Evolutionary conservation across 768 basidiomycete genomes (phyloP).

Genomic region (Paxillus rubicundulus): DNA sequence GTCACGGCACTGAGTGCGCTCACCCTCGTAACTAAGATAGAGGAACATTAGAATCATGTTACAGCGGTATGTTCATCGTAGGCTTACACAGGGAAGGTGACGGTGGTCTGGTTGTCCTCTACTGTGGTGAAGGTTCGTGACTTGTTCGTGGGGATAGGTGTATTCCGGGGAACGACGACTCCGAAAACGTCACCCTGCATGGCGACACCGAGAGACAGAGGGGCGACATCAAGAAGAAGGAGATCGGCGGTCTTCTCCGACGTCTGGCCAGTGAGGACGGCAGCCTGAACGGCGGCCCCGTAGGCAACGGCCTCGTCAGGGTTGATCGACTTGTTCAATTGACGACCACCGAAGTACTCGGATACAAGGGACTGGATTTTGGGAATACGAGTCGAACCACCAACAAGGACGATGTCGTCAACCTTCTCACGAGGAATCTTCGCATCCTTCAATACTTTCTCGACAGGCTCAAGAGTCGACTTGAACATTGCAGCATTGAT

Average conservation of each 20-base stretch:
- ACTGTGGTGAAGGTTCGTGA: conserved; percentile 98
- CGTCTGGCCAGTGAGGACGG: conserved; percentile 96
- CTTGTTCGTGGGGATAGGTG: conserved; percentile 99
- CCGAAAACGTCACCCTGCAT: conserved; percentile 99
- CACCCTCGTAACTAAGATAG: conserved; percentile 83
- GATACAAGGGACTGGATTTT: conserved; percentile 98
- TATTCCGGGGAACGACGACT: conserved; percentile 99
- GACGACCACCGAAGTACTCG: conserved; percentile 97
- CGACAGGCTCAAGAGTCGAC: conserved; percentile 96
- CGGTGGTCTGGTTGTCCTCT: conserved; percentile 99
- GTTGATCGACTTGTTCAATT: conserved; percentile 99
- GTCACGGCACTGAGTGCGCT: conserved; percentile 99
- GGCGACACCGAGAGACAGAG: conserved; percentile 98
- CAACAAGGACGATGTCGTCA: conserved; percentile 98
- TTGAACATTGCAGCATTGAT: conserved; percentile 96
- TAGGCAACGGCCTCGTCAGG: conserved; percentile 99
- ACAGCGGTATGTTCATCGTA: background rate
- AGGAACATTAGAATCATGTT: conserved; percentile 7
- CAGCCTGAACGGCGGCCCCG: conserved; percentile 99
- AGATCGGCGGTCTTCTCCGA: conserved; percentile 99
- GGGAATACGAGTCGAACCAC: conserved; percentile 99
- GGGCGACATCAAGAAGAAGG: conserved; percentile 96
- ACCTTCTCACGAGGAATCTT: conserved; percentile 98
- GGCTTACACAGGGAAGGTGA: conserved; percentile 96
- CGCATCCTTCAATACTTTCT: conserved; percentile 98